A percentile compares a stretch with the other conserved stretches of the same genome.
Evolutionary conservation across 352 stramenopile genomes (phyloP).

Genomic region (Halophytophthora batemanensis): DNA sequence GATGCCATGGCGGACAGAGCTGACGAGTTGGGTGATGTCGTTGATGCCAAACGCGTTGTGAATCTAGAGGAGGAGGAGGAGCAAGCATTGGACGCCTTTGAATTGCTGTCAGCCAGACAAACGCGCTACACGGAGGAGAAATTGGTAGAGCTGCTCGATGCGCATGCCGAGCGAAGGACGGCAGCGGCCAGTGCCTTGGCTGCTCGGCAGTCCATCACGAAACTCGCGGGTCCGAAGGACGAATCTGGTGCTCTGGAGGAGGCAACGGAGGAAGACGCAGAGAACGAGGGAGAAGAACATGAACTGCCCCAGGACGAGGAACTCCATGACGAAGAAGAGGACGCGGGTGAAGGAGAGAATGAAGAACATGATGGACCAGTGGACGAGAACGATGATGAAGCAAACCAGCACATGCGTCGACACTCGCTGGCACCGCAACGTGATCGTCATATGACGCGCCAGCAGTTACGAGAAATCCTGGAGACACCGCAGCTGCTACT

Average conservation of each 20-base stretch:
- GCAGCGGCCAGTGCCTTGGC: conserved; percentile 14
- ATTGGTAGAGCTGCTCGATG: conserved; percentile 36
- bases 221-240: conserved; percentile 11
- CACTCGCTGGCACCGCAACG: conserved; percentile 11
- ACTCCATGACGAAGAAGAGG: conserved; percentile 4
- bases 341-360: conserved; percentile 2
- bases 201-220: conserved; percentile 9
- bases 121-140: conserved; percentile 42
- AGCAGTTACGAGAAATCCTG: conserved; percentile 43
- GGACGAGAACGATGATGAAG: conserved; percentile 2
- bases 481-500: conserved; percentile 55
- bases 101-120: conserved; percentile 29
- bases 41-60: conserved; percentile 9
- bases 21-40: not conserved
- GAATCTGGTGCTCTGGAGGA: conserved; percentile 13
- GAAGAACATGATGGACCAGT: not conserved
- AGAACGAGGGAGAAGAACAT: conserved; percentile 9
- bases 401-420: not conserved
- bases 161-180: conserved; percentile 18
- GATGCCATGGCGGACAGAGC: conserved; percentile 31
- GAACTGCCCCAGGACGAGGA: not conserved
- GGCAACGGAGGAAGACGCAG: conserved; percentile 17
- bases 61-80: conserved; percentile 4
- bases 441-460: conserved; percentile 30
- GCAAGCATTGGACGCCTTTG: conserved; percentile 27